Evolutionary conservation across 2,329 filamentous ascomycete genomes (phyloP), one percentile per base, ranked within the genome.

Genomic region (Elsinoe fawcettii): DNA sequence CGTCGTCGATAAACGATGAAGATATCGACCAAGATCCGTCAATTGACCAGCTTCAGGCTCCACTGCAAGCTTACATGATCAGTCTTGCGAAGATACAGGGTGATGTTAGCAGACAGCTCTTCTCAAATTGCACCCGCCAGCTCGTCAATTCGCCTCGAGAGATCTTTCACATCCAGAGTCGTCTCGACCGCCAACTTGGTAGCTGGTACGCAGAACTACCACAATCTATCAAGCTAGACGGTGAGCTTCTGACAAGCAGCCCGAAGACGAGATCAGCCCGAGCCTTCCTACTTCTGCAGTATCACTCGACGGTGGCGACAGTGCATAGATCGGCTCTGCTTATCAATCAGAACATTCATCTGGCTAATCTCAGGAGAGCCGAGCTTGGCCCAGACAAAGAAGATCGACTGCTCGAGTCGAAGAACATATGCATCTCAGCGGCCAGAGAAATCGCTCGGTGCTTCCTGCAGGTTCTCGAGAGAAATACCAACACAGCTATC

Each of bases 41-140:
- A 32, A 8, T 23, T 16, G 51, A 55, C 37, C 34, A 37, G 16
- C 25, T 39, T 23, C 23, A 43, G 25, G 51, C 51, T 5, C 39
- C 32, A 25, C n/a, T 25, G 16, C 43, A 47, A 47, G 43, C 43
- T 14, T 25, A 23, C 14, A 14, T 25, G 39, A 55, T 55, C 51
- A 41, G 39, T 20, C 30, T 55, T 39, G 36, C 51, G 9, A 55
- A 55, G 20, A 41, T 55, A 4, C 51, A 55, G 12, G 34, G 51
- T 16, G 39, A 55, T 37, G 34, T 41, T 20, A 55, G 20, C 22
- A 16, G 39, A 32, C 51, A 55, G 9, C 20, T 55, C 18, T 55
- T 55, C 18, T 41, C 34, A 6, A 37, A 30, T 6, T n/a, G 25
- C 22, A 37, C 39, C n/a, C 23, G 36, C 7, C 34, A 55, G n/a